Evolutionary conservation across 1,284 basidiomycete species (phyloP), one percentile per base, ranked within the genome.

Genomic region (Ustilago loliicola): DNA sequence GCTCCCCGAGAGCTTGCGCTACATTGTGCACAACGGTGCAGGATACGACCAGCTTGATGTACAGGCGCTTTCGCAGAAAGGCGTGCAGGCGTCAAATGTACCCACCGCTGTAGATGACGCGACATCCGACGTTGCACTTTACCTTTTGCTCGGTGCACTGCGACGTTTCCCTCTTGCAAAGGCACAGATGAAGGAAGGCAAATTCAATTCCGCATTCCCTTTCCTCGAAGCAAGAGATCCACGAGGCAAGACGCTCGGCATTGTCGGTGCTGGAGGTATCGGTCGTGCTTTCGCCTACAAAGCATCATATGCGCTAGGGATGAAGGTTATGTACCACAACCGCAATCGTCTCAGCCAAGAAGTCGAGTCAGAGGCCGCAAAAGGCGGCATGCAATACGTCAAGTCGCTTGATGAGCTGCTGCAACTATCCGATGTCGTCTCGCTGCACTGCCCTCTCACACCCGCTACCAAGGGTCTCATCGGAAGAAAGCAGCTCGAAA

Each of bases 371-470:
- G 61, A 72, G 13, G 73, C 73, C 38, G 69, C 76, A 29, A 66
- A 71, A n/a, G 77, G 70, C 3, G 79, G 80, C 23, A 78, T 80
- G 78, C 50, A 72, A 50, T 83, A 84, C 56, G 65, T 78, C 21
- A 38, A 51, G 3, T 70, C 80, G 0, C 85, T 89, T 17, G 84
- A 87, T 9, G 85, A 87, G 34, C 82, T 90, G 13, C 83, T 89
- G 2, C 54, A 56, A 0, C 40, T 63, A 10, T 79, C 85, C 23
- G 89, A 90, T 73, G 86, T 89, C 17, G 77, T 90, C n/a, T 87
- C 86, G 19, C 67, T 90, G 1, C 88, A 89, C 77, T 88, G 88
- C 69, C 89, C 89, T 0, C 79, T 88, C 21, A 87, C 85, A n/a
- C 80, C 85, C 0, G 47, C 76, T 10, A 89, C 89, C 8, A 69